Conservation (phyloP, 164 flowering plant species). For the Sedum album region DNA sequence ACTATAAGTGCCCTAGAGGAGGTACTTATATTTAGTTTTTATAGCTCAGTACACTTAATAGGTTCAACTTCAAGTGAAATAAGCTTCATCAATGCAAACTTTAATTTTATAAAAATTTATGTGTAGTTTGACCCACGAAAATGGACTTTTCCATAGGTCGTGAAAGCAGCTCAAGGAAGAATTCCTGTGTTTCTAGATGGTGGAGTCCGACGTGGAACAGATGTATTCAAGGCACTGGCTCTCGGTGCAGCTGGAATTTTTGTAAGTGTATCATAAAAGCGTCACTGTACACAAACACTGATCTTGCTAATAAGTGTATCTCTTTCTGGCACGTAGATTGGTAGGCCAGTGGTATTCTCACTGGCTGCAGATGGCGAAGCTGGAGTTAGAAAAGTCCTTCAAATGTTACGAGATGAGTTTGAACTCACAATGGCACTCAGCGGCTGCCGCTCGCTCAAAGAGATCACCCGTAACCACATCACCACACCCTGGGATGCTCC, state of each 20-base stretch:
- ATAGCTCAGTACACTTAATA: not conserved
- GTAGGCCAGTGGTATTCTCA: constrained; percentile 57
- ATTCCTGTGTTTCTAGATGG: constrained; percentile 45
- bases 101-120: too few species aligned
- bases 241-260: constrained; percentile 92
- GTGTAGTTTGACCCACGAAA: too few species aligned
- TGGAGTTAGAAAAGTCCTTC: constrained; percentile 61
- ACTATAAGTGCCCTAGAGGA: constrained; percentile 41
- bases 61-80: not conserved
- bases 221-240: constrained; percentile 93
- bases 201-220: constrained; percentile 91
- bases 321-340: constrained; percentile 27
- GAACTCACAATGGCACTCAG: constrained; percentile 73
- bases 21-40: too few species aligned
- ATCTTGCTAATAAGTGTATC: too few species aligned
- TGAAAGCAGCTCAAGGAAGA: constrained; percentile 35
- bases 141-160: constrained; percentile 23
- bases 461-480: constrained; percentile 55
- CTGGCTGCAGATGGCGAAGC: constrained; percentile 65
- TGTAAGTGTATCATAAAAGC: constrained; percentile 34
- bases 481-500: constrained; percentile 35
- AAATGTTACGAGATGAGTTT: constrained; percentile 68
- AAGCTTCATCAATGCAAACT: not conserved
- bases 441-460: constrained; percentile 56
- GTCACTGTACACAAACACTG: not conserved